phyloP scores from a whole-genome alignment of 1,284 basidiomycete species.

The Tilletiopsis washingtonensis region DNA sequence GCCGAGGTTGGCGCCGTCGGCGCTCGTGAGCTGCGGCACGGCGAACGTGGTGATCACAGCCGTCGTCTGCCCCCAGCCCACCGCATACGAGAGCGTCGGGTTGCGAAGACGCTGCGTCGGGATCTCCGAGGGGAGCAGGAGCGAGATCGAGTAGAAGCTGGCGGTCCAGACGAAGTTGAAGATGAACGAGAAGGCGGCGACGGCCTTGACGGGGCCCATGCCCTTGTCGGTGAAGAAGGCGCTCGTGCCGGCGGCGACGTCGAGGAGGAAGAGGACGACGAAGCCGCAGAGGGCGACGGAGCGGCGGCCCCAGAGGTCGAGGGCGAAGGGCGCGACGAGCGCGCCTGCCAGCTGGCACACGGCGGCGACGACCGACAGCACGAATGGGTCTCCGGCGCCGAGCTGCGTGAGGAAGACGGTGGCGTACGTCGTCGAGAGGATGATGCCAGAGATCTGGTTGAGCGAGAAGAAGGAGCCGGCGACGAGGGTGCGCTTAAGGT shows the following conservation, averaged over 20 bases:
- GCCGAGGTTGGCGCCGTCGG: conserved; percentile 23
- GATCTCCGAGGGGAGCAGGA: conserved; percentile 32
- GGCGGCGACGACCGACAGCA: conserved; percentile 25
- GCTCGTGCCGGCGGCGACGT: conserved; percentile 19
- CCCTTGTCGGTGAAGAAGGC: conserved; percentile 14
- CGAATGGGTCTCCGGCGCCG: conserved; percentile 22
- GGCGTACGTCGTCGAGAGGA: conserved; percentile 31
- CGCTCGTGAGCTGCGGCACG: conserved; percentile 27
- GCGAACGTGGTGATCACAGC: conserved; percentile 32
- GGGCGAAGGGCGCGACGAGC: conserved; percentile 22
- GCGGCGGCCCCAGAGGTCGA: conserved; percentile 27
- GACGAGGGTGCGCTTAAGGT: conserved; percentile 26
- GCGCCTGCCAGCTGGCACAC: conserved; percentile 23
- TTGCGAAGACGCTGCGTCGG: conserved; percentile 28
- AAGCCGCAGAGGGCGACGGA: conserved; percentile 27
- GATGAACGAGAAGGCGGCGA: conserved; percentile 28
- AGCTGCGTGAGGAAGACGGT: conserved; percentile 31
- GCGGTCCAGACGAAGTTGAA: conserved; percentile 38
- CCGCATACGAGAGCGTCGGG: conserved; percentile 36
- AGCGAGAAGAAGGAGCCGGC: conserved; percentile 33
- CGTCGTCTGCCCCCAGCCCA: conserved; percentile 31
- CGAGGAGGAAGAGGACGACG: conserved; percentile 21
- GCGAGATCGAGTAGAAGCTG: conserved; percentile 33
- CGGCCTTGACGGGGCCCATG: conserved; percentile 8
- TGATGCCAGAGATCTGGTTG: conserved; percentile 35